A percentile compares a stretch with the other conserved stretches of the same genome.
These are phyloP conservation scores for Aphanomyces stellatus DNA, from an alignment of 352 stramenopile species.

Conservation along the genomic window DNA sequence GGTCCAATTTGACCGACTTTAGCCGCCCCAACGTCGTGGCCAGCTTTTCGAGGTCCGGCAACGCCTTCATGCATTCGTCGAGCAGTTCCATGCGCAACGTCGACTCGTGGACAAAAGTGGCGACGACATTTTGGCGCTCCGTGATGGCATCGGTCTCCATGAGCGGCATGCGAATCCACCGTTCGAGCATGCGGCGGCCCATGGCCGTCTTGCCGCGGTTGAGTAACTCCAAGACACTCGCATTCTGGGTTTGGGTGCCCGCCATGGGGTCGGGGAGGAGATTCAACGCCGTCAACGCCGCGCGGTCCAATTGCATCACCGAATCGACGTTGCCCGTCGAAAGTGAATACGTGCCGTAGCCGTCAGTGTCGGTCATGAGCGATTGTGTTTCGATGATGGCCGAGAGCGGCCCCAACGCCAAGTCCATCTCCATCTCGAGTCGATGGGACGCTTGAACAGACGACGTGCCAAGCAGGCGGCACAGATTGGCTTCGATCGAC, in stretches of 20 bases:
- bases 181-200: conserved; percentile 87
- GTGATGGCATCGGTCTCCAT: conserved; percentile 82
- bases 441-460: conserved; percentile 51
- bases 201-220: conserved; percentile 93
- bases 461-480: conserved; percentile 40
- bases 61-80: conserved; percentile 79
- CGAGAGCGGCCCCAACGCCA: conserved; percentile 56
- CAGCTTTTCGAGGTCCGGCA: conserved; percentile 72
- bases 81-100: conserved; percentile 81
- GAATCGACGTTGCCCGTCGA: conserved; percentile 56
- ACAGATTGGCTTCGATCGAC: conserved; percentile 53
- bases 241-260: conserved; percentile 29
- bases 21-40: conserved; percentile 58
- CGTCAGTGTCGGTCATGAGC: conserved; percentile 54
- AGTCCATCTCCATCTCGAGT: conserved; percentile 51
- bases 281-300: conserved; percentile 89
- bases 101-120: conserved; percentile 86
- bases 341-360: conserved; percentile 69
- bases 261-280: conserved; percentile 70
- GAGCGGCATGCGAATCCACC: conserved; percentile 97
- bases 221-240: conserved; percentile 91
- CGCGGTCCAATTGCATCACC: conserved; percentile 89
- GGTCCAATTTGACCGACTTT: conserved; percentile 59
- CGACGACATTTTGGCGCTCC: conserved; percentile 86
- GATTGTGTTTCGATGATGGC: conserved; percentile 58